Base-by-base conservation (phyloP, 225 moss, liverwort and hornwort genomes). In the Sphagnum tenellum region DNA sequence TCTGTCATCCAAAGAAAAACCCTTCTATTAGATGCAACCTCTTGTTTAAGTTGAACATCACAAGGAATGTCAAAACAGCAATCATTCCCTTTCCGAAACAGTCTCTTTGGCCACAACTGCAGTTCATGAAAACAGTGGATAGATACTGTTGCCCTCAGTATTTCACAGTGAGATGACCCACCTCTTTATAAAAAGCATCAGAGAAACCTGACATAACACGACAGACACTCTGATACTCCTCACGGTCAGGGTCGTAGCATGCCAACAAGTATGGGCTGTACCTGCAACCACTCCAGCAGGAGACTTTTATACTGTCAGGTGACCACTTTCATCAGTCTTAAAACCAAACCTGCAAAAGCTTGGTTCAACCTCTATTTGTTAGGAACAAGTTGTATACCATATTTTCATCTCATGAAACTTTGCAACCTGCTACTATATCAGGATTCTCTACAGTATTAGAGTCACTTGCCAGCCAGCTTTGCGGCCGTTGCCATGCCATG, bases 131-230 rank as follows among this genome's bases (percentile, higher is more conserved):
- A 49, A 56, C 2, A 66, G 6, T 8, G 44, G 10, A n/a, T 52
- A 44, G 61, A 61, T 12, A 45, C 66, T 5, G 7, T 7, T 10
- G 44, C 6, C 6, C 46, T 46, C 7, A 46, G 49, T 45, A n/a
- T n/a, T 12, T 10, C 56, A 56, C 44, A 14, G 60, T 12, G 29
- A 29, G 29, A 29, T 29, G 29, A 29, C 29, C 29, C 70, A 90
- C 90, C 86, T 90, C 94, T 81, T 84, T 83, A 69, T 94, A 94
- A 69, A 94, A 94, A 44, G 73, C 70, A 73, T 94, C 90, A 44
- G 88, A 86, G 67, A 94, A 94, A 63, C 94, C 94, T 61, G 94
- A 94, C 94, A 90, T 90, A 52, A 94, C 90, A 47, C 94, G 86
- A 64, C 90, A 94, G 54, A 94, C 88, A 71, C 94, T 94, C 63